A percentile compares a stretch with the other conserved stretches of the same genome.
phyloP scores from a whole-genome alignment of 78 protist genomes.

The Bodo saltans region DNA sequence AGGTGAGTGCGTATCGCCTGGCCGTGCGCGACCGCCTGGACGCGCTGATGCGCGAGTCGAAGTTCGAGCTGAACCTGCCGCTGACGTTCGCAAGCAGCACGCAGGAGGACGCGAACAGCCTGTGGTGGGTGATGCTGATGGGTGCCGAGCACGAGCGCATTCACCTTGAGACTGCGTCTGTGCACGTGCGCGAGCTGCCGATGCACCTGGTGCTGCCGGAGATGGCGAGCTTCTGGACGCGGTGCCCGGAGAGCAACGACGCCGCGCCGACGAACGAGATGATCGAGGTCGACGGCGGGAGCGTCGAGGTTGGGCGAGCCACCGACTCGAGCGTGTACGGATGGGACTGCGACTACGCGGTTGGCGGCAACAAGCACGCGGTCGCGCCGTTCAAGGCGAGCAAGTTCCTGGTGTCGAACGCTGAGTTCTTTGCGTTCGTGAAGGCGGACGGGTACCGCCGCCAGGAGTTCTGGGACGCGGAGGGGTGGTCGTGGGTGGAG shows the following conservation, averaged over 20 bases:
- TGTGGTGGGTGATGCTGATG: slow-evolving; percentile 52
- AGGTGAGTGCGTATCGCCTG: slow-evolving; percentile 49
- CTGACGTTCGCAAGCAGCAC: no score
- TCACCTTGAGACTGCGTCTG: slow-evolving; percentile 66
- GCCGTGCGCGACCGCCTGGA: slow-evolving; percentile 39
- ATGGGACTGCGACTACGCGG: slow-evolving; percentile 70
- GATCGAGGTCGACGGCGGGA: background rate
- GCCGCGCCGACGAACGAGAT: background rate
- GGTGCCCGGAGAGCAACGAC: background rate
- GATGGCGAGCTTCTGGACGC: background rate
- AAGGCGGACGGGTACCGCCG: slow-evolving; percentile 45
- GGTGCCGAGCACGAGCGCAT: slow-evolving; percentile 70
- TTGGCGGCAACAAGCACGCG: background rate
- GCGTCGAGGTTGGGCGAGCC: slow-evolving; percentile 1
- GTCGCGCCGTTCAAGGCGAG: slow-evolving; percentile 40
- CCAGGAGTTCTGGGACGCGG: slow-evolving; percentile 32
- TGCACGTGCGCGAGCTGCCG: slow-evolving; percentile 56
- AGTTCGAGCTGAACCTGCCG: slow-evolving; percentile 30
- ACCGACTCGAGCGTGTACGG: slow-evolving; percentile 26
- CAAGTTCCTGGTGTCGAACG: slow-evolving; percentile 53
- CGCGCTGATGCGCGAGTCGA: slow-evolving; percentile 9
- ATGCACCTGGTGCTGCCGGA: background rate
- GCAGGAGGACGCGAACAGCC: background rate
- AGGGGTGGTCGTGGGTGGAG: slow-evolving; percentile 52
- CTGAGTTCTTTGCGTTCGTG: slow-evolving; percentile 51